Base-by-base conservation (phyloP, 2,329 filamentous ascomycete species). In the Amesomyces nigricolor region DNA sequence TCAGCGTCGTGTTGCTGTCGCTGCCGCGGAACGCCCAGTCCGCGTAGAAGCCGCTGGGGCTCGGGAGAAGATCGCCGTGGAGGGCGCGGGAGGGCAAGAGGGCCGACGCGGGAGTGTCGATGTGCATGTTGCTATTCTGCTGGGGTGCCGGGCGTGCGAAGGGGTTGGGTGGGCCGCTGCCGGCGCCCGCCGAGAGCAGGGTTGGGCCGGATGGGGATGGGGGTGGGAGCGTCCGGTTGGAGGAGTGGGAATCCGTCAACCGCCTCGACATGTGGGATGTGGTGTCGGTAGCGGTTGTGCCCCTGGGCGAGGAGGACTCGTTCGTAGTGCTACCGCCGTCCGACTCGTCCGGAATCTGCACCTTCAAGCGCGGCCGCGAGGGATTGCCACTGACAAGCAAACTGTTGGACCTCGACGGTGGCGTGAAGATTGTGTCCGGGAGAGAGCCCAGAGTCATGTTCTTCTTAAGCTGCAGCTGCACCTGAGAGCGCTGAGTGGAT, bases 311-410 rank as follows among this genome's bases (percentile, higher is more conserved):
- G 70, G 81, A 69, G 70, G 88, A 88, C 53, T 88, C 88, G 46
- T 79, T 89, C 3, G 87, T 89, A 45, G 84, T 87, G 58, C 81
- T 87, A 55, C 85, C 89, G 45, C 80, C 83, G 9, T 72, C 70
- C 8, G 90, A 95, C 65, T 95, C 94, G 62, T 91, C 92, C 0
- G 94, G 94, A 65, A 99, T 99, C 67, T 96, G 91, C 4, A 99
- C 90, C 64, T 89, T 96, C 46, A 99, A 77, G 51, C 89, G 83
- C 2, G 94, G 94, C 53, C 91, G 81, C 65, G 88, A 46, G 0
- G 62, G 85, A 8, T 83, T 83, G 53, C 82, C 83, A 10, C 78
- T 73, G 22, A 81, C 74, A 61, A 86, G 82, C 57, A 87, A 74
- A 61, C 89, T 95, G 66, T 89, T 91, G n/a, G 88, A 85, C 38